Conservation (phyloP, 257 asterid genomes). For the Handroanthus guayacan region DNA sequence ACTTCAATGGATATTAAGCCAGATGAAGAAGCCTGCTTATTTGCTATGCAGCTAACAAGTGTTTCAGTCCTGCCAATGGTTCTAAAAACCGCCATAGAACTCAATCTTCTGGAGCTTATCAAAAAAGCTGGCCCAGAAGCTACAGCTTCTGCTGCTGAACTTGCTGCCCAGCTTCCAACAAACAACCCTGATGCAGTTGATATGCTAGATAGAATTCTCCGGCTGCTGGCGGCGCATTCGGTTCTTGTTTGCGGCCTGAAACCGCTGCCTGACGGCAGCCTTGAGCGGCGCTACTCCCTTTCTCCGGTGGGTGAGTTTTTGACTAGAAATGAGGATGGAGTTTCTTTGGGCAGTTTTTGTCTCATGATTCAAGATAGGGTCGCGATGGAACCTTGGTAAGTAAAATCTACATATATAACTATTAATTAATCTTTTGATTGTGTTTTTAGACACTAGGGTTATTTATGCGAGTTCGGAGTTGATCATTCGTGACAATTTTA, state of each 20-base stretch:
- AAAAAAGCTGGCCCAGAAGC: slow-evolving; percentile 37
- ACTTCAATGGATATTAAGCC: neutral
- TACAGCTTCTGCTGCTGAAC: slow-evolving; percentile 38
- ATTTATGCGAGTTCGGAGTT: too few species aligned
- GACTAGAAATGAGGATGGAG: too few species aligned
- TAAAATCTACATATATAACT: neutral
- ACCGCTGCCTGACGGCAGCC: too few species aligned
- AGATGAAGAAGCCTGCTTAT: slow-evolving; percentile 32
- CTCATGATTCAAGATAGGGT: slow-evolving; percentile 8
- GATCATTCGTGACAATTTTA: too few species aligned
- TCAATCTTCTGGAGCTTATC: slow-evolving; percentile 45
- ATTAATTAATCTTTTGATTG: too few species aligned
- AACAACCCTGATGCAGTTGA: too few species aligned
- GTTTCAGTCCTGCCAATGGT: neutral
- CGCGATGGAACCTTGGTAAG: slow-evolving; percentile 44
- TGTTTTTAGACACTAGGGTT: too few species aligned
- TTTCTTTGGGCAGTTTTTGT: too few species aligned
- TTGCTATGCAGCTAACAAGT: slow-evolving; percentile 25
- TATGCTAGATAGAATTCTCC: slow-evolving; percentile 51
- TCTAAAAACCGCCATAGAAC: too few species aligned
- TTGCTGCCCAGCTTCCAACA: slow-evolving; percentile 27
- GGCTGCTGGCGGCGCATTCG: slow-evolving; percentile 44
- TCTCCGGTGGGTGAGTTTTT: too few species aligned
- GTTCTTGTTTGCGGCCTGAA: slow-evolving; percentile 34
- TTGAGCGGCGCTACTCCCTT: too few species aligned